Percentiles rank a stretch among this genome's conserved stretches.
These are phyloP conservation scores for Alternaria novae-zelandiae DNA, from an alignment of 2,329 filamentous ascomycete species.

Conservation along the genomic window DNA sequence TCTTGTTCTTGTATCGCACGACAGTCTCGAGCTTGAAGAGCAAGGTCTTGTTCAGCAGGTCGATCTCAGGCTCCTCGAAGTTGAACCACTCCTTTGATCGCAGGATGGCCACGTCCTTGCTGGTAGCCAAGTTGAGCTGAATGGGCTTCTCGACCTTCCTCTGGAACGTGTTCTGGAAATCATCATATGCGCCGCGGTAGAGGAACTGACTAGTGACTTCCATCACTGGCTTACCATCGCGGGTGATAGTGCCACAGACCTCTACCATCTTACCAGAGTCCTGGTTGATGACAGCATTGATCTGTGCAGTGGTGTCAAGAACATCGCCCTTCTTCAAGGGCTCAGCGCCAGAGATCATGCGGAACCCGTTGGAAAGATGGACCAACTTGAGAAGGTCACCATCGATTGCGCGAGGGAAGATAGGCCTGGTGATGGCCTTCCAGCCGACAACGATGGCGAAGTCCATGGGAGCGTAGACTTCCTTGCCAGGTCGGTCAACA, in stretches of 20 bases:
- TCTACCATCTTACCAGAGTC: constrained; percentile 99
- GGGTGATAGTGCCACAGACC: constrained; percentile 94
- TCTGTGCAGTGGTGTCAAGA: constrained; percentile 88
- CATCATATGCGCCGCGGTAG: constrained; percentile 89
- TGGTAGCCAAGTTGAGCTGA: constrained; percentile 84
- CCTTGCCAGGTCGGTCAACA: constrained; percentile 92
- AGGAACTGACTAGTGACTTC: constrained; percentile 98
- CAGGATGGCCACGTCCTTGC: constrained; percentile 90
- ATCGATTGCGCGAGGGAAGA: constrained; percentile 95
- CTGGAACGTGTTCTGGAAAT: constrained; percentile 98
- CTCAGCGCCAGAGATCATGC: constrained; percentile 95
- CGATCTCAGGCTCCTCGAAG: constrained; percentile 80
- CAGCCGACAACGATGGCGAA: constrained; percentile 97
- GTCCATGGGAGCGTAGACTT: constrained; percentile 96
- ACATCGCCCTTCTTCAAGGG: constrained; percentile 95
- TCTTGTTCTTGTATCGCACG: constrained; percentile 93
- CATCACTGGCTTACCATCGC: constrained; percentile 87
- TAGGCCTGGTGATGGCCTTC: constrained; percentile 99
- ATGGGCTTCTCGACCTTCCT: constrained; percentile 95
- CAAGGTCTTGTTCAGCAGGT: constrained; percentile 89
- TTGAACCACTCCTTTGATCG: constrained; percentile 98
- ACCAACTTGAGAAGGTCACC: constrained; percentile 95
- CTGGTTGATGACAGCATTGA: constrained; percentile 98
- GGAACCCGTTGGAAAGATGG: constrained; percentile 95
- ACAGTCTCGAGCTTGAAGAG: constrained; percentile 95